Base-by-base conservation (phyloP, 2,329 filamentous ascomycete genomes). In the Ophiostoma pallidulum region DNA sequence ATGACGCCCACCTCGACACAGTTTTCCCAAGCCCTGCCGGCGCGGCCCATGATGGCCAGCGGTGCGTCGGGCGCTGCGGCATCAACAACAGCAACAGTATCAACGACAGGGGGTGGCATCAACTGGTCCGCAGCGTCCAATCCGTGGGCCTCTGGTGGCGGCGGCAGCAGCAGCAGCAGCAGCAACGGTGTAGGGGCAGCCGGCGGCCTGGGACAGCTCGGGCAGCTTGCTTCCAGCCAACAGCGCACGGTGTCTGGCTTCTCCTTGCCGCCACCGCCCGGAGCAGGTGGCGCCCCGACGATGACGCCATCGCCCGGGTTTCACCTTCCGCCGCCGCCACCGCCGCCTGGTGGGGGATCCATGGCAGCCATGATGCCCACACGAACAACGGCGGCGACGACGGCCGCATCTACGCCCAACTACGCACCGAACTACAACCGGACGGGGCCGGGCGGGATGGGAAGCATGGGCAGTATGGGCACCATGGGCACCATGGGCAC, bases 1-100 rank as follows among this genome's bases (percentile, higher is more conserved):
- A 67, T 83, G 51, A 71, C 72, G 2, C 79, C 79, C 0, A 72
- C 74, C 4, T 67, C 73, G 13, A 82, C 79, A 2, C 79, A 84
- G 60, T 82, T 73, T 58, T 81, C 78, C 2, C 71, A 81, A 51
- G 78, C 79, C 0, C 61, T 80, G 26, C 75, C 75, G 47, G 73
- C 75, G 2, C 61, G 61, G 18, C 58, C 56, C 1, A 53, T 50
- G 3, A 51, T 53, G 46, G 49, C 32, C 49, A 49, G 49, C 24
- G 20, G 13, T n/a, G 10, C 60, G 13, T 54, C 53, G 2, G 13
- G 16, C 2, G 14, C 48, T 1, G 26, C 39, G 45, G 47, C 49
- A 51, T 48, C 59, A 29, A 40, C 59, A 8, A 52, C 55, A 16
- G 7, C 39, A 3, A 9, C 20, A 28, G 13, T 16, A 19, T 4